Conservation (phyloP, 2,329 filamentous ascomycete species). For the Sporothrix brunneoviolacea region DNA sequence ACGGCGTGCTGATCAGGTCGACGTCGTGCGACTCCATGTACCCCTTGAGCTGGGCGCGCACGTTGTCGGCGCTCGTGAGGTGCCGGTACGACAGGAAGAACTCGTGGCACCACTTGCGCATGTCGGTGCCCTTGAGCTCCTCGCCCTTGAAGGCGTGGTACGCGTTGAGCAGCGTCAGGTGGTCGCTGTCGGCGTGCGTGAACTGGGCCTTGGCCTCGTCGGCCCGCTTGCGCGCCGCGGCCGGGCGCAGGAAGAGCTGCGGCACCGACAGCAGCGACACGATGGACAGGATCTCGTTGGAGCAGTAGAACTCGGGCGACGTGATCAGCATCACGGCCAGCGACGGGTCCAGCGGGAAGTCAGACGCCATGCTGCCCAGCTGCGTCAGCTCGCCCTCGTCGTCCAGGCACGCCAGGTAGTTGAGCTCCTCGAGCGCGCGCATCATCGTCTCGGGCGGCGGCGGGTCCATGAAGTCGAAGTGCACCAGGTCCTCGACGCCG, state of each 20-base stretch:
- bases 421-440: constrained; percentile 93
- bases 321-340: constrained; percentile 97
- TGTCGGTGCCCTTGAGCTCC: constrained; percentile 58
- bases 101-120: constrained; percentile 91
- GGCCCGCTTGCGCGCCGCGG: constrained; percentile 76
- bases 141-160: constrained; percentile 93
- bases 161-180: constrained; percentile 91
- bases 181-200: constrained; percentile 86
- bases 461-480: constrained; percentile 98
- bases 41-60: constrained; percentile 81
- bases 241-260: constrained; percentile 85
- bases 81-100: constrained; percentile 90
- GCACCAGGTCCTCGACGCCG: constrained; percentile 88
- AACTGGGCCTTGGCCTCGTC: constrained; percentile 98
- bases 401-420: constrained; percentile 92
- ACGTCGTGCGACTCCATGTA: constrained; percentile 94
- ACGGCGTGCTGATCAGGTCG: constrained; percentile 80
- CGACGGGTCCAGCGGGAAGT: constrained; percentile 90
- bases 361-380: constrained; percentile 80
- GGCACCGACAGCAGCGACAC: constrained; percentile 91
- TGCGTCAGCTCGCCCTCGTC: constrained; percentile 90
- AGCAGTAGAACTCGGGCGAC: constrained; percentile 96
- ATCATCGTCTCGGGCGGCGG: constrained; percentile 97
- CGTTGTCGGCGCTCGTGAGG: constrained; percentile 87
- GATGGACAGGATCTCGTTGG: constrained; percentile 94